Base-by-base conservation (phyloP, 345 rosid genomes). In the Hypericum androsaemum region DNA sequence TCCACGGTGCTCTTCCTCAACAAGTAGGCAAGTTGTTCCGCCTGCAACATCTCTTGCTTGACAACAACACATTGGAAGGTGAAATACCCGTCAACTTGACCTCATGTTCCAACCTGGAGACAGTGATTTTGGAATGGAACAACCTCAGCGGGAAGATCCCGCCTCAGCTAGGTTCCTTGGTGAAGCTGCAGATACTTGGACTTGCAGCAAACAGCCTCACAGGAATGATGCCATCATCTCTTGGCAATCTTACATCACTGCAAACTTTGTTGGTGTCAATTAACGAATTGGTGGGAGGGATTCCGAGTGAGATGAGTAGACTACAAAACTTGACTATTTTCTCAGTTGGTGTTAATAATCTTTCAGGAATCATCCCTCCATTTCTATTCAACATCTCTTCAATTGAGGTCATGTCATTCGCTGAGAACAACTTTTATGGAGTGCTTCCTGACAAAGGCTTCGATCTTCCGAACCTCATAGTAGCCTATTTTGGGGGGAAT, bases 311-410 rank as follows among this genome's bases (percentile, higher is more conserved):
- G n/a, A n/a, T n/a, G n/a, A n/a, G n/a, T n/a, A n/a, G n/a, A n/a
- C n/a, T n/a, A n/a, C n/a, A n/a, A n/a, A n/a, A n/a, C 5, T 14
- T 61, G 40, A 12, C 8, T 13, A 48, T 59, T 17, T 40, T 59
- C 9, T 39, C 54, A 5, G 10, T 59, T 41, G 47, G 45, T 14
- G 41, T 7, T 9, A 39, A 53, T 22, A 22, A 9, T 15, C 63
- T 59, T 7, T 44, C 65, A 7, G 65, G 65, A 28, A 46, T 12
- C 12, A 22, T 61, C 15, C 59, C 65, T 53, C 44, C 12, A 28
- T 61, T 53, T 35, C 46, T 53, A 12, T 54, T 52, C 40, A 61
- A 61, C 28, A 53, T 60, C 32, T 43, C 58, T 10, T 38, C 58
- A 2, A 16, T 60, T 28, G 5, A 0, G 5, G 8, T 11, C 58